These are phyloP conservation scores for Rosa multiflora DNA, from an alignment of 306 rosid genomes.

Conservation along the genomic window DNA sequence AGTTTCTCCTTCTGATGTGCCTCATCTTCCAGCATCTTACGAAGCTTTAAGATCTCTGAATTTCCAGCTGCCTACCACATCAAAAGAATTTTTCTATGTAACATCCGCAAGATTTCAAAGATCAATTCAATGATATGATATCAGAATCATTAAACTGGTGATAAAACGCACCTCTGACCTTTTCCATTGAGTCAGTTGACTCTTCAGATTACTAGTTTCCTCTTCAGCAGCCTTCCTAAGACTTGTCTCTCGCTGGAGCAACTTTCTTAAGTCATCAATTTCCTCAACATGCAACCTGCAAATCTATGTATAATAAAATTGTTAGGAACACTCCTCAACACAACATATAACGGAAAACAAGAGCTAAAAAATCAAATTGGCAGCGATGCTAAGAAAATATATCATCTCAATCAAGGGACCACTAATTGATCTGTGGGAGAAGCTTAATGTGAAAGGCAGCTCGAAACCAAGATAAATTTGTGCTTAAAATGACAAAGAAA, in stretches of 20 bases:
- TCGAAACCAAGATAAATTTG: neutral
- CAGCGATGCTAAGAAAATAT: neutral
- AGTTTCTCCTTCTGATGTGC: constrained; percentile 67
- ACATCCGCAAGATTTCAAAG: constrained; percentile 15
- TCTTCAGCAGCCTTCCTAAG: constrained; percentile 82
- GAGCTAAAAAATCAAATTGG: neutral
- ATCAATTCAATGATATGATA: neutral
- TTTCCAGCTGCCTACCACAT: constrained; percentile 58
- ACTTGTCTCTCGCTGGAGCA: constrained; percentile 64
- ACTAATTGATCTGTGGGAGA: neutral
- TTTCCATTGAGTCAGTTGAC: constrained; percentile 65
- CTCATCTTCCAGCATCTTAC: constrained; percentile 68
- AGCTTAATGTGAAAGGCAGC: neutral
- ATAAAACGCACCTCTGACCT: constrained; percentile 73
- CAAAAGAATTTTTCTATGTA: constrained; percentile 30
- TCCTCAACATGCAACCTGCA: constrained; percentile 44
- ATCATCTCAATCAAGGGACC: neutral
- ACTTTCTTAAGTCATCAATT: constrained; percentile 64
- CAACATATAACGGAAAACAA: neutral
- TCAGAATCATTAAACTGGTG: constrained; percentile 23
- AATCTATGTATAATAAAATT: neutral
- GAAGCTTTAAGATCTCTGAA: constrained; percentile 71
- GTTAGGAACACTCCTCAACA: constrained; percentile 7
- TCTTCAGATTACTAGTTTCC: constrained; percentile 65
- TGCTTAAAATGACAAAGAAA: neutral